phyloP scores from a whole-genome alignment of 2,329 filamentous ascomycete species.

The Alternaria angustiovoidea region DNA sequence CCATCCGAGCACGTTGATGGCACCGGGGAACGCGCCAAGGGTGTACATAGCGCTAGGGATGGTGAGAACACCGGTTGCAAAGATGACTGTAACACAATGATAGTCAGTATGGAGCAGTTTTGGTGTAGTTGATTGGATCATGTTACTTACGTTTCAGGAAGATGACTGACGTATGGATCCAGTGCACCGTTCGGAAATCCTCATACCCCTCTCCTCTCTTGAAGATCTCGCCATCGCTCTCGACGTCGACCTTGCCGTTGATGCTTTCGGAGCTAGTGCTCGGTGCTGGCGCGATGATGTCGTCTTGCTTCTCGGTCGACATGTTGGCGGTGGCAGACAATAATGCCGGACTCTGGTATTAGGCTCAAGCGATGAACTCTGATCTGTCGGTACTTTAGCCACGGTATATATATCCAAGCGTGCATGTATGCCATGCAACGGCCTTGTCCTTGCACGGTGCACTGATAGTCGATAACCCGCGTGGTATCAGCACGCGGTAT shows the following conservation, averaged over 20 bases:
- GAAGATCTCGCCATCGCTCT: conserved; percentile 60
- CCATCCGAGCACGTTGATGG: conserved; percentile 59
- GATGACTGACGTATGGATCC: conserved; percentile 61
- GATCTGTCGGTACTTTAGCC: background rate
- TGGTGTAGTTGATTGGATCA: background rate
- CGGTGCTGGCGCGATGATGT: conserved; percentile 31
- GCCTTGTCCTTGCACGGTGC: conserved; percentile 4
- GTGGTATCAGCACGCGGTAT: conserved; percentile 13
- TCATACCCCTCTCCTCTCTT: conserved; percentile 57
- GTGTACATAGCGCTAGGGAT: conserved; percentile 60
- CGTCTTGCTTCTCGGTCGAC: conserved; percentile 38
- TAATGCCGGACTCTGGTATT: background rate
- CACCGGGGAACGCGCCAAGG: conserved; percentile 58
- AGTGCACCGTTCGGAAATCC: conserved; percentile 63
- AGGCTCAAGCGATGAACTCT: background rate
- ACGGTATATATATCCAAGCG: conserved; percentile 11
- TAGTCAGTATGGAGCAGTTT: background rate
- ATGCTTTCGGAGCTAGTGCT: conserved; percentile 33
- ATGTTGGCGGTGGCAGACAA: conserved; percentile 17
- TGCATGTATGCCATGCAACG: conserved; percentile 1
- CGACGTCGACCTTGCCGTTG: conserved; percentile 32
- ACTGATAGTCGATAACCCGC: conserved; percentile 10
- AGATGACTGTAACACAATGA: conserved; percentile 47
- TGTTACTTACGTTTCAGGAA: conserved; percentile 57
- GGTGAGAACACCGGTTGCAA: conserved; percentile 60